These are phyloP conservation scores for Thielaviopsis ethacetica DNA, from an alignment of 2,329 filamentous ascomycete genomes.

Conservation along the genomic window DNA sequence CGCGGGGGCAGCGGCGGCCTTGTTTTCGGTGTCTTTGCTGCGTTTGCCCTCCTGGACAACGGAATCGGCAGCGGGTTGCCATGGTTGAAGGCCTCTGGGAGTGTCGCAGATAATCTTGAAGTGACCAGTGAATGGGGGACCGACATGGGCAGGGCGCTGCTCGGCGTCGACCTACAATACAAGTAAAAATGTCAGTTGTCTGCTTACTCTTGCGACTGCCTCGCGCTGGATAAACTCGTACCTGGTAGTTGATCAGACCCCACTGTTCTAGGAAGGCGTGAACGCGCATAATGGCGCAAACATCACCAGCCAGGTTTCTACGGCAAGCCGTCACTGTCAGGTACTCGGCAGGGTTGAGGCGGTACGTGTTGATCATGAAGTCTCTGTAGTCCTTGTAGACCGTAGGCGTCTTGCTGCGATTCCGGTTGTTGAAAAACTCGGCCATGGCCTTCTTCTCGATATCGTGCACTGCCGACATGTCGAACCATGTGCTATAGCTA, in stretches of 20 bases:
- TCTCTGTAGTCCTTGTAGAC: conserved; percentile 99
- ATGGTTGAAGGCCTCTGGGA: conserved; percentile 81
- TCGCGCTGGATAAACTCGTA: conserved; percentile 23
- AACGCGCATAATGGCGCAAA: conserved; percentile 97
- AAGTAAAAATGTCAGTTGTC: background rate
- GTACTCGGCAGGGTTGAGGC: conserved; percentile 88
- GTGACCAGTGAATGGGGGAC: conserved; percentile 91
- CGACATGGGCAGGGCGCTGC: conserved; percentile 84
- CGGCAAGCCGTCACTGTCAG: conserved; percentile 92
- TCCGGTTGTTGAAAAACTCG: conserved; percentile 96
- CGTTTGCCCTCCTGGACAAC: conserved; percentile 45
- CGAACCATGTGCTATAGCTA: conserved; percentile 97
- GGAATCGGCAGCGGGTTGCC: conserved; percentile 76
- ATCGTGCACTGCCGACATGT: conserved; percentile 83
- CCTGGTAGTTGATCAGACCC: conserved; percentile 98
- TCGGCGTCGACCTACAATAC: conserved; percentile 75
- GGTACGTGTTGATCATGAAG: conserved; percentile 99
- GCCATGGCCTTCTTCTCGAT: conserved; percentile 90
- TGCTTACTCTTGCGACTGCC: background rate
- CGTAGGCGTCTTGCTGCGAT: conserved; percentile 91
- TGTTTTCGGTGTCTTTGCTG: conserved; percentile 53
- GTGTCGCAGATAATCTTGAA: conserved; percentile 95
- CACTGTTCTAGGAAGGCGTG: conserved; percentile 97
- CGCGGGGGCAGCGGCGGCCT: conserved; percentile 47
- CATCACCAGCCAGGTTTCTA: conserved; percentile 87